phyloP scores from a whole-genome alignment of 345 rosid genomes.

The Eucalyptus brandiana region DNA sequence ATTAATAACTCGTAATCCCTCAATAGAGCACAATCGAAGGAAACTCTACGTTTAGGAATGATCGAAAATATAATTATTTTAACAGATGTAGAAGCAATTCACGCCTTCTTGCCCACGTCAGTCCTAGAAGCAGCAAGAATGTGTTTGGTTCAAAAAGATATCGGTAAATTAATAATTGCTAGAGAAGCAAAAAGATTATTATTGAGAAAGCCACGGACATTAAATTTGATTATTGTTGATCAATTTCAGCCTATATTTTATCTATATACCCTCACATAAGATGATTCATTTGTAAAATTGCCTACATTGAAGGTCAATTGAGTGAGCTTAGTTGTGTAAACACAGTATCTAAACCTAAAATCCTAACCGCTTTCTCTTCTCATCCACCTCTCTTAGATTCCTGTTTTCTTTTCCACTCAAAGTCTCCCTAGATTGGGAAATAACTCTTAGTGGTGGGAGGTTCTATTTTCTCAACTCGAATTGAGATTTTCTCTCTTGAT shows the following conservation, averaged over 20 bases:
- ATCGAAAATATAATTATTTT: not conserved
- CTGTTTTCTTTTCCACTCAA: not conserved
- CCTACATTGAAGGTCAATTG: not conserved
- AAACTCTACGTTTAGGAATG: not conserved
- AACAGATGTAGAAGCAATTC: not conserved
- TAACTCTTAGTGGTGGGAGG: not conserved
- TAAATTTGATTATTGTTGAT: not conserved
- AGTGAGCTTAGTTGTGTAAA: not conserved
- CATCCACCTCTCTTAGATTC: not conserved
- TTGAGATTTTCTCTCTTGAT: not conserved
- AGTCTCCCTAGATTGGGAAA: not conserved
- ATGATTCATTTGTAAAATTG: not conserved
- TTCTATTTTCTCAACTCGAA: not conserved
- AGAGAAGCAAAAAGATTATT: not conserved
- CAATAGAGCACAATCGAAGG: not conserved
- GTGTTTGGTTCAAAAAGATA: not conserved
- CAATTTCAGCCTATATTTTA: not conserved
- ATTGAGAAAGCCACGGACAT: not conserved
- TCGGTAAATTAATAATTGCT: not conserved
- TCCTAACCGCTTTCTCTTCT: not conserved
- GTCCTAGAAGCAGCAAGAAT: not conserved
- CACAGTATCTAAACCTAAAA: not conserved
- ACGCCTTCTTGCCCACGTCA: not conserved
- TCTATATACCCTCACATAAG: not conserved
- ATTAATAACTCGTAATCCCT: not conserved